Evolutionary conservation across 495 filamentous ascomycete species (phyloP).

Genomic region (Thermochaetoides thermophila): DNA sequence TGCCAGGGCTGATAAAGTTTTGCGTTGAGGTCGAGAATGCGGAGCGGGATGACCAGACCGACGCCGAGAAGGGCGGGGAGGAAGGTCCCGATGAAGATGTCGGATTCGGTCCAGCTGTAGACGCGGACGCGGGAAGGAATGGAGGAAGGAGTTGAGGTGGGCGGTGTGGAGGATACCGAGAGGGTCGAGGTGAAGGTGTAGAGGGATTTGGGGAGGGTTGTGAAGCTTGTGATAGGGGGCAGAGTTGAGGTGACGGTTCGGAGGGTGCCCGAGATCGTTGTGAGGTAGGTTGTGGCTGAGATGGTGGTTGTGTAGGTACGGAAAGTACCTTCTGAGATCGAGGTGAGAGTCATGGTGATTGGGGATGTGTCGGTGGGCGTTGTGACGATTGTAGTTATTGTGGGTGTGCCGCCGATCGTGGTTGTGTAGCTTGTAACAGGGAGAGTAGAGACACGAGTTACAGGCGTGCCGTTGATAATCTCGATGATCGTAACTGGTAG

Average conservation of each 20-base stretch:
- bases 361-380: slow-evolving; percentile 15
- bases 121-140: slow-evolving; percentile 8
- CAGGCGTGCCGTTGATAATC: slow-evolving; percentile 14
- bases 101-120: slow-evolving; percentile 10
- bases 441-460: slow-evolving; percentile 14
- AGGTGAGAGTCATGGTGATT: slow-evolving; percentile 16
- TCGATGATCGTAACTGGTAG: slow-evolving; percentile 15
- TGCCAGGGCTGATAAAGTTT: slow-evolving; percentile 28
- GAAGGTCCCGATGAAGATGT: slow-evolving; percentile 25
- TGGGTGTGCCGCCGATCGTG: slow-evolving; percentile 14
- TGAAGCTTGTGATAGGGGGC: slow-evolving; percentile 7
- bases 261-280: slow-evolving; percentile 16
- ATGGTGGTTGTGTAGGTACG: slow-evolving; percentile 15
- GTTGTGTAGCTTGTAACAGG: slow-evolving; percentile 17
- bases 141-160: slow-evolving; percentile 2
- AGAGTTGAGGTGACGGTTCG: slow-evolving; percentile 19
- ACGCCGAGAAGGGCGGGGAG: slow-evolving; percentile 19
- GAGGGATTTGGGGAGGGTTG: slow-evolving; percentile 11
- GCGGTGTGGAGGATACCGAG: slow-evolving; percentile 1
- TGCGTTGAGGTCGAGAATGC: slow-evolving; percentile 24
- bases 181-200: slow-evolving; percentile 13
- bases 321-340: slow-evolving; percentile 12
- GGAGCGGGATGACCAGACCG: slow-evolving; percentile 17
- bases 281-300: slow-evolving; percentile 12
- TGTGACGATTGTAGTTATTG: slow-evolving; percentile 11